Evolutionary conservation across 2,329 filamentous ascomycete genomes (phyloP), one percentile per base, ranked within the genome.

Genomic region (Calonectria hawksworthii): DNA sequence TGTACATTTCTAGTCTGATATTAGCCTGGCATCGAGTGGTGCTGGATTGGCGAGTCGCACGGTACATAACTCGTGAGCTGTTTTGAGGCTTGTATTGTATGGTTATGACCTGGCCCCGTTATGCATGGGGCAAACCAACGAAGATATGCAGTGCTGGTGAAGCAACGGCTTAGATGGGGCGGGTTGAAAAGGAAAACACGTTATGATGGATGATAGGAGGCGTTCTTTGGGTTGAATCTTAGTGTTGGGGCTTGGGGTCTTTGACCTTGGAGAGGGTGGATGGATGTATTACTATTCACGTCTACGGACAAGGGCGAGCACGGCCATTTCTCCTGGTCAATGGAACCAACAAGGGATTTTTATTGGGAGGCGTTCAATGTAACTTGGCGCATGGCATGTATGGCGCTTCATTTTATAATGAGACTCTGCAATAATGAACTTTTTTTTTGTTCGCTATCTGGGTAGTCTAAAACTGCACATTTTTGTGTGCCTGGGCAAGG

Each of bases 281-380:
- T 61, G 56, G 38, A 74, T 72, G 73, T 32, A 54, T 72, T 74
- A 72, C 51, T 70, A 70, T 70, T 70, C 63, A 66, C 52, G 72
- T 32, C 32, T 69, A 30, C 28, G 28, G 50, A 68, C 21, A 69
- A 50, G 51, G 59, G 61, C 41, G 21, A 66, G 67, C 61, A 52
- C 28, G 61, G 26, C 41, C 18, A 63, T 52, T 47, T 52, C 28
- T 36, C 38, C 21, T 65, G 67, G 41, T 30, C 61, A 54, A 38
- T 21, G 38, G n/a, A 69, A 73, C 59, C 61, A 59, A 38, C 28
- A 30, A 26, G 59, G 18, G 51, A 18, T 66, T 65, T 64, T 51
- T 51, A 23, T 70, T 61, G 30, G 64, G 38, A 61, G 72, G 72
- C 51, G 51, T 74, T 66, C 16, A 68, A 51, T 66, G 50, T 28